phyloP scores from a whole-genome alignment of 2,329 filamentous ascomycete species.

The Beauveria brongniartii region DNA sequence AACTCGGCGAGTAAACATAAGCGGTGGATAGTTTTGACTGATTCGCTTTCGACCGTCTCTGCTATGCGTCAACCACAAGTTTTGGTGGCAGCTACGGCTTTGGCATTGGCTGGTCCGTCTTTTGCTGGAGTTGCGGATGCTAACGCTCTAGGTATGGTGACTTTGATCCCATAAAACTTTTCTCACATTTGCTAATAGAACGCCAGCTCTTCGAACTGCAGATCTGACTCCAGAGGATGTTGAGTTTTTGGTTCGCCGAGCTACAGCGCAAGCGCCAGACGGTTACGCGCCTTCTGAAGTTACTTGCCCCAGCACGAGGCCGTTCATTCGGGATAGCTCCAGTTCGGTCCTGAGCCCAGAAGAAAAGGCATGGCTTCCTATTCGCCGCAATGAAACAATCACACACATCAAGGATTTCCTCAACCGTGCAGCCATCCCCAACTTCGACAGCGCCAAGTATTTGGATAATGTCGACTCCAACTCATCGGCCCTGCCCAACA shows the following conservation, averaged over 20 bases:
- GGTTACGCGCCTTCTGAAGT: conserved; percentile 65
- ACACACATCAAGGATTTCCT: conserved; percentile 70
- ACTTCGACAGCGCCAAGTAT: conserved; percentile 68
- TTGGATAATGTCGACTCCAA: conserved; percentile 37
- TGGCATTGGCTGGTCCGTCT: neutral
- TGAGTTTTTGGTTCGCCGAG: conserved; percentile 8
- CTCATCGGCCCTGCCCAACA: conserved; percentile 37
- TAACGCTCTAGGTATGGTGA: neutral
- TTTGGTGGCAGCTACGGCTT: conserved; percentile 1
- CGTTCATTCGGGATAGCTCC: conserved; percentile 56
- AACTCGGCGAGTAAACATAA: neutral
- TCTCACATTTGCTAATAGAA: neutral
- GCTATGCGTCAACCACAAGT: conserved; percentile 6
- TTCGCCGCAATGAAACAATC: conserved; percentile 64
- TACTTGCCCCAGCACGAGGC: conserved; percentile 61
- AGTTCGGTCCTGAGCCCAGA: conserved; percentile 48
- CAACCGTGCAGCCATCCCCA: conserved; percentile 61
- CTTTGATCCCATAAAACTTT: neutral
- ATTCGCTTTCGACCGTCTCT: neutral
- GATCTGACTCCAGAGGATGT: neutral
- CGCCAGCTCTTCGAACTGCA: neutral
- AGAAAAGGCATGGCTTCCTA: conserved; percentile 67
- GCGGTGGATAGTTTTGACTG: neutral
- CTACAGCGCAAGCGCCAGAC: conserved; percentile 21
- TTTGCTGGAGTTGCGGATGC: neutral